Evolutionary conservation across 345 rosid genomes (phyloP).

Genomic region (Aquilaria yunnanensis): DNA sequence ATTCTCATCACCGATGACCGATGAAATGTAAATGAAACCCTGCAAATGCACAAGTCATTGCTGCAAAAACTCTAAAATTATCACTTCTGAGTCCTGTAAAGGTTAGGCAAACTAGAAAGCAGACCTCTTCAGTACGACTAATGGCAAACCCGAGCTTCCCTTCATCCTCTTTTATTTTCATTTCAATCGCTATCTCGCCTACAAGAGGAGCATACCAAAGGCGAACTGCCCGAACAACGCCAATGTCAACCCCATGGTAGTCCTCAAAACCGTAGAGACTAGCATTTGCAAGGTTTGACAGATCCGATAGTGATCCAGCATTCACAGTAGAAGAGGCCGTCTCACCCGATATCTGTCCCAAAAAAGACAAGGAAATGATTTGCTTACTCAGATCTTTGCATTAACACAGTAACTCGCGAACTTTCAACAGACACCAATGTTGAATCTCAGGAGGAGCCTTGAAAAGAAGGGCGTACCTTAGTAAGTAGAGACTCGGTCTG

Average conservation of each 20-base stretch:
- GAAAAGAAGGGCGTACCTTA: constrained; percentile 41
- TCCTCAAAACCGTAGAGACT: constrained; percentile 97
- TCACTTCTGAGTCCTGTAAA: too few species aligned
- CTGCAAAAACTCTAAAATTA: too few species aligned
- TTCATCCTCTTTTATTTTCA: constrained; percentile 67
- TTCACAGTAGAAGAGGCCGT: constrained; percentile 83
- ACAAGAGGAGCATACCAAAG: constrained; percentile 86
- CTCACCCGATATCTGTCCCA: constrained; percentile 85
- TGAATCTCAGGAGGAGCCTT: neutral
- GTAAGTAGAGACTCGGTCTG: constrained; percentile 94
- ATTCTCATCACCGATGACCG: constrained; percentile 61
- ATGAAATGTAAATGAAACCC: constrained; percentile 93
- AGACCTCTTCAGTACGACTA: constrained; percentile 97
- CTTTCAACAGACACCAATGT: too few species aligned
- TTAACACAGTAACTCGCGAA: too few species aligned
- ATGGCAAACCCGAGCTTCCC: constrained; percentile 91
- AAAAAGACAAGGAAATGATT: neutral
- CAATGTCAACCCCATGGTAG: constrained; percentile 94
- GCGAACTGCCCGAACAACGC: constrained; percentile 90
- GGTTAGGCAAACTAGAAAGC: neutral
- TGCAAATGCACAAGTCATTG: constrained; percentile 15
- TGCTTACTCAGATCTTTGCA: neutral
- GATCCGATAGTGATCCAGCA: constrained; percentile 75
- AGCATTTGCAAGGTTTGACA: constrained; percentile 63
- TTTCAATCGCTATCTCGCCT: constrained; percentile 62